Evolutionary conservation across 2,329 filamentous ascomycete genomes (phyloP).

Genomic region (Colletotrichum spinosum): DNA sequence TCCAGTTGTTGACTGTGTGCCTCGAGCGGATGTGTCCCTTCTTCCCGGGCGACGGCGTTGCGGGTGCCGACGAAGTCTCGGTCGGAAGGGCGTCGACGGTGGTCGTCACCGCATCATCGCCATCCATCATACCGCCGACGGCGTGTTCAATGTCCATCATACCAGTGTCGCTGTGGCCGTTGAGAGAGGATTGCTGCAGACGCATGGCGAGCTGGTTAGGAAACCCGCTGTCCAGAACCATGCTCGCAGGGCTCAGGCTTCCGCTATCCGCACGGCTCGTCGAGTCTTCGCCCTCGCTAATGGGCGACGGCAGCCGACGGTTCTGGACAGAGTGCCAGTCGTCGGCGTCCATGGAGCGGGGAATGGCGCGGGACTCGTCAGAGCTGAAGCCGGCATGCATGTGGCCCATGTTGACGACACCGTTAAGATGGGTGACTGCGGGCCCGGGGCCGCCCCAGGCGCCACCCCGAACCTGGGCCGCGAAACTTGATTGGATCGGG

Average conservation of each 20-base stretch:
- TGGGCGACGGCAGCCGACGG: conserved; percentile 68
- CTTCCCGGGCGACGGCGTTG: conserved; percentile 57
- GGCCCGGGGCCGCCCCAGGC: conserved; percentile 53
- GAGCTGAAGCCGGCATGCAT: conserved; percentile 52
- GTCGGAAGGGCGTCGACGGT: conserved; percentile 21
- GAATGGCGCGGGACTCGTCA: conserved; percentile 56
- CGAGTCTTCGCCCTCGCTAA: conserved; percentile 65
- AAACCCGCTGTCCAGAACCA: conserved; percentile 48
- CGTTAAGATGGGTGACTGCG: conserved; percentile 46
- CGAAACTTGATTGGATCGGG: conserved; percentile 69
- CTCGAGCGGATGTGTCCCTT: conserved; percentile 69
- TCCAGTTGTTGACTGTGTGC: conserved; percentile 71
- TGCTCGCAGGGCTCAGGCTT: conserved; percentile 49
- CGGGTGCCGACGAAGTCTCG: conserved; percentile 44
- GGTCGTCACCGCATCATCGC: conserved; percentile 22
- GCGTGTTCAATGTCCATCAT: conserved; percentile 49
- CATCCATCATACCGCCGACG: background rate
- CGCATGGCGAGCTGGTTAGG: conserved; percentile 49
- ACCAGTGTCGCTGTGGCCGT: conserved; percentile 39
- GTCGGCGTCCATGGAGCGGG: conserved; percentile 58
- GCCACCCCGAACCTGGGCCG: conserved; percentile 65
- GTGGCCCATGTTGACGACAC: conserved; percentile 52
- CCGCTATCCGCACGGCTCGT: conserved; percentile 38
- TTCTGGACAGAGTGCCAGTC: conserved; percentile 67
- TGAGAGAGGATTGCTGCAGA: conserved; percentile 44